These are phyloP conservation scores for Fusarium austroafricanum DNA, from an alignment of 2,329 filamentous ascomycete genomes.

Conservation along the genomic window DNA sequence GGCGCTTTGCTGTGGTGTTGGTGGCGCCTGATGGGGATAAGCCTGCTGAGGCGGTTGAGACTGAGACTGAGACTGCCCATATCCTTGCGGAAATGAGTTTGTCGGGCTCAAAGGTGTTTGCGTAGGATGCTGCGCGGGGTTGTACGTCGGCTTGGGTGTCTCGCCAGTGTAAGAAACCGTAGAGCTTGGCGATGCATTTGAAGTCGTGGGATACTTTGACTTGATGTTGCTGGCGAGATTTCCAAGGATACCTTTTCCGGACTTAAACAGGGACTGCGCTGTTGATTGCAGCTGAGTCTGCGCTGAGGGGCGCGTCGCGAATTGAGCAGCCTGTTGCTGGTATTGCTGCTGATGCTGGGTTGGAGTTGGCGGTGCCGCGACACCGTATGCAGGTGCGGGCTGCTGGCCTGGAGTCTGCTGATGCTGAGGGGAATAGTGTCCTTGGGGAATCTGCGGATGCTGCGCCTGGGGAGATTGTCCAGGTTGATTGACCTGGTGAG, in stretches of 20 bases:
- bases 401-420: slow-evolving; percentile 2
- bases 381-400: slow-evolving; percentile 8
- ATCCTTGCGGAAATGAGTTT: not conserved
- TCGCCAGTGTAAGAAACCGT: not conserved
- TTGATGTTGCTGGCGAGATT: slow-evolving; percentile 34
- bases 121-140: slow-evolving; percentile 2
- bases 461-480: not conserved
- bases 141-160: slow-evolving; percentile 12
- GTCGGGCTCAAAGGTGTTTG: slow-evolving; percentile 8
- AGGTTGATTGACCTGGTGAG: not conserved
- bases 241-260: slow-evolving; percentile 18
- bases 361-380: slow-evolving; percentile 13
- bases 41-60: not conserved
- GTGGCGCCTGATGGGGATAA: not conserved
- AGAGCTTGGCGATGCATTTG: not conserved
- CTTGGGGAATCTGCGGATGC: not conserved
- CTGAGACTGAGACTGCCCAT: not conserved
- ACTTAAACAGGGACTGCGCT: slow-evolving; percentile 25
- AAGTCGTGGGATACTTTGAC: slow-evolving; percentile 23
- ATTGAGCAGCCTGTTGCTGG: slow-evolving; percentile 26
- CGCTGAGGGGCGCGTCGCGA: slow-evolving; percentile 12
- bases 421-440: slow-evolving; percentile 9
- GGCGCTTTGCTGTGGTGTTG: slow-evolving; percentile 9
- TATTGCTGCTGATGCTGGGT: slow-evolving; percentile 14
- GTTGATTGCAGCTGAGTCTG: slow-evolving; percentile 10